Conservation (phyloP, 768 basidiomycete genomes). For the Cytidiella melzeri region DNA sequence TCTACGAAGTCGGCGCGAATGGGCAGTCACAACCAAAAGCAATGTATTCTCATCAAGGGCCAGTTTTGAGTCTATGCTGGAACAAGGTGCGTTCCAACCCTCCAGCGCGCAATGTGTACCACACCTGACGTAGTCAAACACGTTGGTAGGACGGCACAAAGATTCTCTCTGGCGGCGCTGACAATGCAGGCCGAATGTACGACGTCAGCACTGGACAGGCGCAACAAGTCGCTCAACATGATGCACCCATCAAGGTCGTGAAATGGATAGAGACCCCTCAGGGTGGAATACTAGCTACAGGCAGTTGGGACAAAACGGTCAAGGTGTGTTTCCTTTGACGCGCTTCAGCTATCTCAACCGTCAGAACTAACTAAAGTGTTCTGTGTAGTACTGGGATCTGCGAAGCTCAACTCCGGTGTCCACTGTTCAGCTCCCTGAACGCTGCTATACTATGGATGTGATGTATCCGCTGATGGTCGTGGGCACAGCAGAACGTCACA, state of each 20-base stretch:
- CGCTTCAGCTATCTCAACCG: neutral
- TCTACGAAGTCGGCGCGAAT: conserved; percentile 81
- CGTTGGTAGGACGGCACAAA: conserved; percentile 74
- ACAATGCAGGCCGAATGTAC: conserved; percentile 93
- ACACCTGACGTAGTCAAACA: no score
- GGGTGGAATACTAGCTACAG: conserved; percentile 79
- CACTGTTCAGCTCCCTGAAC: conserved; percentile 78
- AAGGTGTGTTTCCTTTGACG: conserved; percentile 50
- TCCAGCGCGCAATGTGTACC: neutral
- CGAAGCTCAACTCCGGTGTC: conserved; percentile 70
- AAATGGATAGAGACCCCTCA: conserved; percentile 75
- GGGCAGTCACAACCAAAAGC: conserved; percentile 87
- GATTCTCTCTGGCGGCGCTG: conserved; percentile 87
- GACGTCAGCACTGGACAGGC: conserved; percentile 81
- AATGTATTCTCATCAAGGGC: conserved; percentile 86
- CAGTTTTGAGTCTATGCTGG: conserved; percentile 87
- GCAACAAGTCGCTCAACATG: conserved; percentile 84
- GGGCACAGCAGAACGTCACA: conserved; percentile 88
- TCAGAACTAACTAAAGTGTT: neutral
- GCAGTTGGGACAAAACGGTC: conserved; percentile 97
- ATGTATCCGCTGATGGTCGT: conserved; percentile 83
- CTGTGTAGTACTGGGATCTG: conserved; percentile 84
- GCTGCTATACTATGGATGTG: conserved; percentile 85
- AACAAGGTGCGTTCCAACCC: conserved; percentile 65
- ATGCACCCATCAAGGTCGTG: conserved; percentile 80